These are phyloP conservation scores for Terana coerulea DNA, from an alignment of 768 basidiomycete genomes.

Conservation along the genomic window DNA sequence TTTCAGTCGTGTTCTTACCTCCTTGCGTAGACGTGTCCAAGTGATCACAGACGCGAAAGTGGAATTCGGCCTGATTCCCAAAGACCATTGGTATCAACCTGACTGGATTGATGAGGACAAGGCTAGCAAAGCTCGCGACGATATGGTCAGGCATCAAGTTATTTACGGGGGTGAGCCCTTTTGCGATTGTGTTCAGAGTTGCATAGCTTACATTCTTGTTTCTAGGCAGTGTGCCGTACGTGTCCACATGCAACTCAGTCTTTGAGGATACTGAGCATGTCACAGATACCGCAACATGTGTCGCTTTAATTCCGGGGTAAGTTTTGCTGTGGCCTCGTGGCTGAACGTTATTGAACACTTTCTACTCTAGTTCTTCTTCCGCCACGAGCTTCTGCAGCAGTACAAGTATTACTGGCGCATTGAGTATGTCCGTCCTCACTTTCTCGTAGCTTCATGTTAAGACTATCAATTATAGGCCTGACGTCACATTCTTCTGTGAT, in stretches of 20 bases:
- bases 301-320: slow-evolving; percentile 86
- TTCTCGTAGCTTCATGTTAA: not conserved
- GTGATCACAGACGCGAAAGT: slow-evolving; percentile 60
- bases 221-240: slow-evolving; percentile 67
- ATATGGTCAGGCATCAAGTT: slow-evolving; percentile 55
- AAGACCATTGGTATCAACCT: slow-evolving; percentile 79
- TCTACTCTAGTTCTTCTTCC: slow-evolving; percentile 47
- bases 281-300: slow-evolving; percentile 91
- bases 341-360: not conserved
- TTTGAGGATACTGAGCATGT: not conserved
- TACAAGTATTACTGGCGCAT: slow-evolving; percentile 50
- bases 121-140: slow-evolving; percentile 42
- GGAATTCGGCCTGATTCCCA: slow-evolving; percentile 75
- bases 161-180: slow-evolving; percentile 49
- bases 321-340: slow-evolving; percentile 22
- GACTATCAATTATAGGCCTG: slow-evolving; percentile 36
- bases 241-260: not conserved
- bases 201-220: not conserved
- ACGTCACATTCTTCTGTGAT: slow-evolving; percentile 58
- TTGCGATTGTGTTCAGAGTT: too few species aligned
- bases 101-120: slow-evolving; percentile 59
- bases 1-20: slow-evolving; percentile 18
- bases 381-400: slow-evolving; percentile 37
- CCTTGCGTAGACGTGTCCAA: slow-evolving; percentile 46
- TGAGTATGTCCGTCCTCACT: slow-evolving; percentile 32